A percentile compares a stretch with the other conserved stretches of the same genome.
Conservation (phyloP, 257 asterid genomes). For the Anisodus acutangulus region DNA sequence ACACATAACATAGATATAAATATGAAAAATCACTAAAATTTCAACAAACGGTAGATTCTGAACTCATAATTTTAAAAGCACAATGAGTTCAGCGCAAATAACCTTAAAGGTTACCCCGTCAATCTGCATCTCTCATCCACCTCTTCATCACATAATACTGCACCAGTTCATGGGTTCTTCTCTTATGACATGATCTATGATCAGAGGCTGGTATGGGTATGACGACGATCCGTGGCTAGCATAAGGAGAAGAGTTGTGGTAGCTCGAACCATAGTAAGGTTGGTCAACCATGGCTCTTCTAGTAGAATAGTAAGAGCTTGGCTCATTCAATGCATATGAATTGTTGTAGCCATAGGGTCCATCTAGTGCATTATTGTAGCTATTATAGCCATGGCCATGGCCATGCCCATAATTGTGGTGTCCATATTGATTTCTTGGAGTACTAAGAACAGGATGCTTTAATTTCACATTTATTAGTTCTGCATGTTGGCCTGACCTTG, state of each 20-base stretch:
- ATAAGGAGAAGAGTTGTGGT: background rate
- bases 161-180: background rate
- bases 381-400: background rate
- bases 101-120: background rate
- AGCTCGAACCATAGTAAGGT: background rate
- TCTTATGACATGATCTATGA: background rate
- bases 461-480: constrained; percentile 21
- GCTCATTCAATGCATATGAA: background rate
- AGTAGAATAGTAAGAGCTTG: background rate
- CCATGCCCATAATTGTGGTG: background rate
- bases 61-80: background rate
- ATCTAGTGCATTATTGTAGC: background rate
- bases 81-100: background rate
- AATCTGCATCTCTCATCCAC: background rate
- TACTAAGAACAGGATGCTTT: background rate
- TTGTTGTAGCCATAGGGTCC: background rate
- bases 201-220: background rate
- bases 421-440: background rate
- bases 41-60: background rate
- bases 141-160: background rate
- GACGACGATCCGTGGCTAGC: background rate
- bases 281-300: constrained; percentile 20
- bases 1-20: background rate
- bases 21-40: background rate
- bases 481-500: constrained; percentile 23